Evolutionary conservation across 129 eudicot species (phyloP).

Genomic region (Deinandra increscens): DNA sequence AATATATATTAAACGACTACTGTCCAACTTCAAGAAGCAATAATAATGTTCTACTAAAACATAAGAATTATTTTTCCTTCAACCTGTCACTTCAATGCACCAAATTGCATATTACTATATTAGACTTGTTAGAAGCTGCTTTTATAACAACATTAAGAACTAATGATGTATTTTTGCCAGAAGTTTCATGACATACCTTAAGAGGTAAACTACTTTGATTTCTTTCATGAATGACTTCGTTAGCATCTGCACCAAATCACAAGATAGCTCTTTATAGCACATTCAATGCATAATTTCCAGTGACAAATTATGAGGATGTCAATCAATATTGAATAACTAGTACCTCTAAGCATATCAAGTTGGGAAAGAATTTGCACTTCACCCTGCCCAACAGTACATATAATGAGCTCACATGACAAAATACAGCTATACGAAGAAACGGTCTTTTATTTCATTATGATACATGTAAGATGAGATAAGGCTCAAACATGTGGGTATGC

Average conservation of each 20-base stretch:
- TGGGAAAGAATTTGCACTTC: constrained; percentile 60
- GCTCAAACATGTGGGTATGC: constrained; percentile 1
- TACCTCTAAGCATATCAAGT: constrained; percentile 76
- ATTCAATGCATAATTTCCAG: background rate
- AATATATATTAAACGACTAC: constrained; percentile 1
- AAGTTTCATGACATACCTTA: constrained; percentile 32
- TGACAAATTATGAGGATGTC: constrained; percentile 5
- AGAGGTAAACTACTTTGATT: constrained; percentile 26
- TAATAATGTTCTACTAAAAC: background rate
- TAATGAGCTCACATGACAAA: constrained; percentile 1
- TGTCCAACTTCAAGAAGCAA: constrained; percentile 11
- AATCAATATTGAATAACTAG: background rate
- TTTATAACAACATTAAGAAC: constrained; percentile 2
- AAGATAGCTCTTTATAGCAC: background rate
- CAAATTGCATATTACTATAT: background rate
- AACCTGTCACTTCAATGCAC: background rate
- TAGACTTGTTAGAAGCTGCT: background rate
- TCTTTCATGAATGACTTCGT: constrained; percentile 30
- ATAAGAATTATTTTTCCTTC: constrained; percentile 14
- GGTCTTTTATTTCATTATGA: background rate
- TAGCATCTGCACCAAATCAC: constrained; percentile 49
- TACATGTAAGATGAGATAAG: constrained; percentile 13
- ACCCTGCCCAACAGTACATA: constrained; percentile 40
- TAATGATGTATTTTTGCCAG: constrained; percentile 4
- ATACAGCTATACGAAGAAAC: background rate